phyloP scores from a whole-genome alignment of 2,329 filamentous ascomycete genomes.

The Exophiala bonariae region DNA sequence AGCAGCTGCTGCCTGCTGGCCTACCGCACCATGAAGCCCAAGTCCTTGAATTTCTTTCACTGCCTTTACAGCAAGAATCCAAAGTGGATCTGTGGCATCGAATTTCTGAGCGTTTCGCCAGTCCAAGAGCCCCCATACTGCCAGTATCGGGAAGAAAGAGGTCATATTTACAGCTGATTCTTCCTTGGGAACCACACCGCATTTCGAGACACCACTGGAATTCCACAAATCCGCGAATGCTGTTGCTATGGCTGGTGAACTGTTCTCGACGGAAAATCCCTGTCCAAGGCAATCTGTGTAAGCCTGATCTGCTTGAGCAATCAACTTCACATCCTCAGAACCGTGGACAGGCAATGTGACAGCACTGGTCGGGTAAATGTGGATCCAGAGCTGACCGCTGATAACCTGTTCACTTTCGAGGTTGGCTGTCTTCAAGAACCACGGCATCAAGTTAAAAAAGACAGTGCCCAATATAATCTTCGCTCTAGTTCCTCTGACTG shows the following conservation, averaged over 20 bases:
- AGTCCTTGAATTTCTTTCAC: conserved; percentile 6
- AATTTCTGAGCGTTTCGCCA: conserved; percentile 3
- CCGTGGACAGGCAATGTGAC: conserved; percentile 4
- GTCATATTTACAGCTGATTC: neutral
- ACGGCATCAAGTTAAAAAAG: conserved; percentile 1
- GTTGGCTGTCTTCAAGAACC: conserved; percentile 4
- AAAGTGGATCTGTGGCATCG: neutral
- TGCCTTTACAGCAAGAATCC: conserved; percentile 1
- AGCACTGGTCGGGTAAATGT: conserved; percentile 2
- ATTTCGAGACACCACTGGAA: conserved; percentile 4
- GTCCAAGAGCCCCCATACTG: conserved; percentile 1
- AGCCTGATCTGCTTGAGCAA: conserved; percentile 5
- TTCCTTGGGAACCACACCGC: neutral
- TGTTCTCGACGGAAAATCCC: neutral
- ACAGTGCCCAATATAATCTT: conserved; percentile 4
- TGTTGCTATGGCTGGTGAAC: neutral
- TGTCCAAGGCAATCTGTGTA: conserved; percentile 5
- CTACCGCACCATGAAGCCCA: neutral
- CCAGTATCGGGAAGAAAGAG: conserved; percentile 2
- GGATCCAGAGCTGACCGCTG: neutral
- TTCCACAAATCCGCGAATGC: conserved; percentile 6
- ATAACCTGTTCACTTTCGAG: conserved; percentile 1
- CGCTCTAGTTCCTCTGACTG: conserved; percentile 1
- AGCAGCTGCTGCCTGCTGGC: neutral
- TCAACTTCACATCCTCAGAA: neutral